These are phyloP conservation scores for Globisporangium nodosum DNA, from an alignment of 352 stramenopile genomes.

Conservation along the genomic window DNA sequence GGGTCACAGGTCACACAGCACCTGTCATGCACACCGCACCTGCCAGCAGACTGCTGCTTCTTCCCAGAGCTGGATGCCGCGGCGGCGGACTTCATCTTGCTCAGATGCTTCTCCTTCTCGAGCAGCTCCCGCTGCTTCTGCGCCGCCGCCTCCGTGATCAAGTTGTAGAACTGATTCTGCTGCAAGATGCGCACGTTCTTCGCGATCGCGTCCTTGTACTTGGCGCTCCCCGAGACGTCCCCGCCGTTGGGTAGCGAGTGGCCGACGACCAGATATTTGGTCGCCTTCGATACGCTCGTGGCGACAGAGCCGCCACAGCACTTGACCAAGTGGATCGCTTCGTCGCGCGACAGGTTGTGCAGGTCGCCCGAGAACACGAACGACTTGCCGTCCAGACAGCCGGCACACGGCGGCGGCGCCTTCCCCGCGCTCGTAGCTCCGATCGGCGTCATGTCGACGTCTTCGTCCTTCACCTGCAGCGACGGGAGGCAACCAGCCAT, in stretches of 20 bases:
- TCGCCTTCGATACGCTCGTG: conserved; percentile 55
- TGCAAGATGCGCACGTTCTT: conserved; percentile 83
- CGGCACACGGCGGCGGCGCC: conserved; percentile 41
- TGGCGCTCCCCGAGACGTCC: conserved; percentile 48
- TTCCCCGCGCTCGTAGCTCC: conserved; percentile 26
- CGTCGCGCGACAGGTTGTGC: conserved; percentile 46
- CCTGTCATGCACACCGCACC: background rate
- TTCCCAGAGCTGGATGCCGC: background rate
- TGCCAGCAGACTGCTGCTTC: conserved; percentile 10
- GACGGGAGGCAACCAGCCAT: background rate
- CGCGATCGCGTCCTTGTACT: conserved; percentile 87
- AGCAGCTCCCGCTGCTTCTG: conserved; percentile 55
- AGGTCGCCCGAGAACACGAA: conserved; percentile 79
- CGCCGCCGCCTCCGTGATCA: conserved; percentile 67
- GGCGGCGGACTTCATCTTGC: conserved; percentile 46
- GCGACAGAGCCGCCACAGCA: conserved; percentile 61
- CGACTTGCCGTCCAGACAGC: conserved; percentile 69
- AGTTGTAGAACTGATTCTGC: conserved; percentile 86
- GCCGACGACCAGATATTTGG: conserved; percentile 77
- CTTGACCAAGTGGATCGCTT: conserved; percentile 76
- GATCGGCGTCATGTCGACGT: conserved; percentile 18
- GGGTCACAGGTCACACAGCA: no score
- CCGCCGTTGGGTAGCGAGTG: conserved; percentile 61
- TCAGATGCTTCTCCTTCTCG: conserved; percentile 48
- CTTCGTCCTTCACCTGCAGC: background rate